Base-by-base conservation (phyloP, 2,329 filamentous ascomycete species). In the Fusarium gaditjirri region DNA sequence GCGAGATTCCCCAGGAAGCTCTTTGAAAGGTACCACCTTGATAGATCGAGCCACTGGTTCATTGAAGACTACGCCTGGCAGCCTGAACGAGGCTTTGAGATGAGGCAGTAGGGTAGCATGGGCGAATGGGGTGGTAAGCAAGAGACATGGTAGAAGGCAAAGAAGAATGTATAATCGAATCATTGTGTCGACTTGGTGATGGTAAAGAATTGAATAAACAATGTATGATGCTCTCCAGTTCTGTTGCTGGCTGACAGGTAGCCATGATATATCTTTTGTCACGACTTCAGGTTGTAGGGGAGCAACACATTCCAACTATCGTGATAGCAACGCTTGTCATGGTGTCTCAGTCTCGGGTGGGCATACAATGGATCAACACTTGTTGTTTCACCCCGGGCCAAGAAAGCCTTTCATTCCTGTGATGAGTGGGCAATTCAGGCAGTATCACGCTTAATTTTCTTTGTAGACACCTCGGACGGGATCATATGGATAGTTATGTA, bases 231-330 rank as follows among this genome's bases (percentile, higher is more conserved):
- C 36, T 46, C n/a, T 29, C 46, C 25, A 31, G 35, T 35, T 35
- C 7, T 19, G 55, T 53, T 52, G 33, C 41, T n/a, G 36, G 36
- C 36, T 16, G 46, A 57, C 54, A 33, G 44, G 31, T 54, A 64
- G 49, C 50, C 47, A 44, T 65, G 47, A 73, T 74, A 74, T 78
- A 77, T 74, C 61, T 61, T 62, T 59, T 60, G 44, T 39, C 53
- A 57, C 46, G 44, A 31, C 44, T 58, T 49, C 38, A 33, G 43
- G 79, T 79, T 69, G 75, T 65, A 68, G 47, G 31, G 75, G 77
- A 80, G 79, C 76, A 78, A 79, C 76, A 65, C 80, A 80, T 81
- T 80, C 80, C 80, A 77, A 66, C 16, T 53, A 74, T 71, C 52
- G 62, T 43, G 53, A 59, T 53, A 61, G 53, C 75, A 77, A 76